Conservation (phyloP, 208 protist genomes). For the Leishmania turanica region DNA sequence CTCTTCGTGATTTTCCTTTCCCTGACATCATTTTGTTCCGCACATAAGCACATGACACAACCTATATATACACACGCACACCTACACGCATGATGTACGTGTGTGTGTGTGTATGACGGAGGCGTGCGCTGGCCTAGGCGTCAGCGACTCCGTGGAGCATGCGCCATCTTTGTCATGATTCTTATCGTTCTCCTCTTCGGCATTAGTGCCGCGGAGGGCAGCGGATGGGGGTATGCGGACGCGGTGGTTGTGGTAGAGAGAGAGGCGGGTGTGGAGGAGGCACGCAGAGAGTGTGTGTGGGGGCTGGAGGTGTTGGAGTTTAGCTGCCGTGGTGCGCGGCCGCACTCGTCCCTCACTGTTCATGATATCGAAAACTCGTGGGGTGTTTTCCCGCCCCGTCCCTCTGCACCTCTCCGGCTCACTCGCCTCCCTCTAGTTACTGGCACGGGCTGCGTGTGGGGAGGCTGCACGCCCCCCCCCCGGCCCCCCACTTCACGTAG, state of each 20-base stretch:
- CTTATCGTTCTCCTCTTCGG: no score
- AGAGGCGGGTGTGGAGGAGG: not conserved
- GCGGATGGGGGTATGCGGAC: not conserved
- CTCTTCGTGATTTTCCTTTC: not conserved
- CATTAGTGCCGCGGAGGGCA: no score
- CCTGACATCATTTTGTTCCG: no score
- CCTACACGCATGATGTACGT: no score
- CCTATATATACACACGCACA: no score
- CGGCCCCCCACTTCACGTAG: no score
- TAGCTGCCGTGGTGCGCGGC: not conserved
- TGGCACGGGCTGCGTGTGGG: not conserved
- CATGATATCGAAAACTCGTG: not conserved
- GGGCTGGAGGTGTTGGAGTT: not conserved
- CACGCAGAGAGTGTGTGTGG: not conserved
- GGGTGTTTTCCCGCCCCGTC: not conserved
- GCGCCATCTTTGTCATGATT: no score
- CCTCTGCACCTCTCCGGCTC: not conserved
- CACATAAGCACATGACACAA: no score
- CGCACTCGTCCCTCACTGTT: not conserved
- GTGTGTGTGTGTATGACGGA: no score
- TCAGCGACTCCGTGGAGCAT: no score
- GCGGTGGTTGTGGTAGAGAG: not conserved
- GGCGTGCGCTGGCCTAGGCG: no score
- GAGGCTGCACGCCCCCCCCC: not conserved
- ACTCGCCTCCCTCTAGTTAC: not conserved